A percentile compares a stretch with the other conserved stretches of the same genome.
phyloP scores from a whole-genome alignment of 1,284 basidiomycete genomes.

The Pseudozyma sp. region DNA sequence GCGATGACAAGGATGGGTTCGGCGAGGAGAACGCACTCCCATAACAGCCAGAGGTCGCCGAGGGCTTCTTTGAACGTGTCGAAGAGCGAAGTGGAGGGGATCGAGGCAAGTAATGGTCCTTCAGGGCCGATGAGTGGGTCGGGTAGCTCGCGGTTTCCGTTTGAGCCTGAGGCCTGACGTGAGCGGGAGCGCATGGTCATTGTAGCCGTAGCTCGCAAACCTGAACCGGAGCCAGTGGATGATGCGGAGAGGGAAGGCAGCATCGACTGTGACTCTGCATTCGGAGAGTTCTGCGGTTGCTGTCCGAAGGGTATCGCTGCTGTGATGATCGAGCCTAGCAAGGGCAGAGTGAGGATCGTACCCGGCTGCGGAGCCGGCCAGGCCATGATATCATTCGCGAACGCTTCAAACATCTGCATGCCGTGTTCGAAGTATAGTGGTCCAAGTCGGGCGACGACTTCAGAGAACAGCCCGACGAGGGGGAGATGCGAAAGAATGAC shows the following conservation, averaged over 20 bases:
- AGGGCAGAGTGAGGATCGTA: conserved; percentile 53
- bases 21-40: conserved; percentile 78
- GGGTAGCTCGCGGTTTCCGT: conserved; percentile 27
- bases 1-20: conserved; percentile 88
- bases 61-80: conserved; percentile 70
- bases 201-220: conserved; percentile 31
- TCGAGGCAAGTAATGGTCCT: conserved; percentile 75
- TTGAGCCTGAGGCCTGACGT: conserved; percentile 13
- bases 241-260: conserved; percentile 1
- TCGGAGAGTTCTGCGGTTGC: conserved; percentile 58
- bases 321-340: conserved; percentile 54
- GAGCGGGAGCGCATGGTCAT: conserved; percentile 36
- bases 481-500: conserved; percentile 86
- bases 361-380: conserved; percentile 63
- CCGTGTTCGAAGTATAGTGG: conserved; percentile 65
- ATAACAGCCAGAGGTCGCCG: conserved; percentile 80
- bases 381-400: conserved; percentile 53
- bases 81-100: conserved; percentile 74
- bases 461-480: conserved; percentile 84
- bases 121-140: conserved; percentile 44
- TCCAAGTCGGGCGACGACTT: conserved; percentile 78
- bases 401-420: conserved; percentile 62
- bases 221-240: conserved; percentile 8
- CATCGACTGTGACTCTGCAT: conserved; percentile 34
- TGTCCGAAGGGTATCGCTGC: conserved; percentile 60